phyloP scores from a whole-genome alignment of 768 basidiomycete genomes.

The Suillus bovinus region DNA sequence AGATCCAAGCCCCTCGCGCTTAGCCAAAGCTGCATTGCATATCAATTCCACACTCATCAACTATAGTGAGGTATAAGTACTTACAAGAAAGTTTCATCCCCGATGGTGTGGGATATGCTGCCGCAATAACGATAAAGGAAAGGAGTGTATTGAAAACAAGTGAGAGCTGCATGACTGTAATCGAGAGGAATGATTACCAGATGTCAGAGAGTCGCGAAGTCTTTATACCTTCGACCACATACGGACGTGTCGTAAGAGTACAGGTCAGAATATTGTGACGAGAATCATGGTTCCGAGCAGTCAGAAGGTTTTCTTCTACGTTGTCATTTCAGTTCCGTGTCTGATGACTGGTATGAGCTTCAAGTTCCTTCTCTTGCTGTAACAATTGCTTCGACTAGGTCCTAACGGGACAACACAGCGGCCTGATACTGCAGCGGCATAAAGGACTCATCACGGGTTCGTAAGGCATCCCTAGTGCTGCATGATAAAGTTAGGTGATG shows the following conservation, averaged over 20 bases:
- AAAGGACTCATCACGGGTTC: background rate
- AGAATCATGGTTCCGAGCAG: background rate
- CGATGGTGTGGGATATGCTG: background rate
- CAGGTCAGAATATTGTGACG: background rate
- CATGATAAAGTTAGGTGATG: background rate
- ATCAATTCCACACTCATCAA: background rate
- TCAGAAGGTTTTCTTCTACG: background rate
- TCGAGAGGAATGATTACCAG: background rate
- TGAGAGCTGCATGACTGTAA: background rate
- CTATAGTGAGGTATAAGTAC: background rate
- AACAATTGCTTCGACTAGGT: background rate
- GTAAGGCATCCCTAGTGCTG: background rate
- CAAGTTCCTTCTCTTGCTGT: background rate
- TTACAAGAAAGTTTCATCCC: background rate
- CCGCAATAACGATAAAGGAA: background rate
- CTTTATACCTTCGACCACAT: background rate
- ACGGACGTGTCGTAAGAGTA: background rate
- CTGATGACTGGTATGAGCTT: background rate
- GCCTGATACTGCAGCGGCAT: background rate
- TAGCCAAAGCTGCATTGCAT: background rate
- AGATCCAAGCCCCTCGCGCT: background rate
- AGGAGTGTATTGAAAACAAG: background rate
- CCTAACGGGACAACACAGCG: background rate
- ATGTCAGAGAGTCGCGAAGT: background rate
- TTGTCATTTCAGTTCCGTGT: background rate